Percentiles rank a stretch among this genome's conserved stretches.
Evolutionary conservation across 352 stramenopile genomes (phyloP).

Genomic region (Globisporangium alternatum): DNA sequence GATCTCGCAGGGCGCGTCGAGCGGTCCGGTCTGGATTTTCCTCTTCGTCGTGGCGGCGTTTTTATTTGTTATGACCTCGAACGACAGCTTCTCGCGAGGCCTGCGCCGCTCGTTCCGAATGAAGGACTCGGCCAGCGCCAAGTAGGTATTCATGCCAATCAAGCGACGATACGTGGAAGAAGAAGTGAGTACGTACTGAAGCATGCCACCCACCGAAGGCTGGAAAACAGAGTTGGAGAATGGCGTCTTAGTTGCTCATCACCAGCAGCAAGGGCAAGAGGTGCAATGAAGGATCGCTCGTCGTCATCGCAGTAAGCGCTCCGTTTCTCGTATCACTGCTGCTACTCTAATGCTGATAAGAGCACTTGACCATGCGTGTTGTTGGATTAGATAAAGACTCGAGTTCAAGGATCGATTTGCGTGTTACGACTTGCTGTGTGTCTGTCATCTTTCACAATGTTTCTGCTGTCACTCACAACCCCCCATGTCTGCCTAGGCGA

Average conservation of each 20-base stretch:
- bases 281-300: too few species aligned
- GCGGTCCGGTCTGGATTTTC: conserved; percentile 48
- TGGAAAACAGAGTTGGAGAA: neutral
- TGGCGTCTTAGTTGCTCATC: neutral
- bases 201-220: neutral
- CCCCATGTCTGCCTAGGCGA: conserved; percentile 17
- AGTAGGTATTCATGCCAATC: conserved; percentile 15
- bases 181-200: neutral
- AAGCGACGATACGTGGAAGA: neutral
- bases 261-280: neutral
- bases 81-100: conserved; percentile 52
- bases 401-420: neutral
- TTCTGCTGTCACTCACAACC: neutral
- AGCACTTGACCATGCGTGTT: neutral
- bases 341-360: neutral
- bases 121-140: conserved; percentile 31
- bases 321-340: neutral
- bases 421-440: neutral
- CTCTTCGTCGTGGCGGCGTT: conserved; percentile 47
- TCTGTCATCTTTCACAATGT: neutral
- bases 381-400: conserved; percentile 2
- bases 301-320: neutral
- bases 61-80: conserved; percentile 64
- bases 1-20: conserved; percentile 24
- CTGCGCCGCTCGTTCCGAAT: conserved; percentile 48